A percentile compares a stretch with the other conserved stretches of the same genome.
Conservation (phyloP, 345 rosid species). For the Eutrema yunnanense region DNA sequence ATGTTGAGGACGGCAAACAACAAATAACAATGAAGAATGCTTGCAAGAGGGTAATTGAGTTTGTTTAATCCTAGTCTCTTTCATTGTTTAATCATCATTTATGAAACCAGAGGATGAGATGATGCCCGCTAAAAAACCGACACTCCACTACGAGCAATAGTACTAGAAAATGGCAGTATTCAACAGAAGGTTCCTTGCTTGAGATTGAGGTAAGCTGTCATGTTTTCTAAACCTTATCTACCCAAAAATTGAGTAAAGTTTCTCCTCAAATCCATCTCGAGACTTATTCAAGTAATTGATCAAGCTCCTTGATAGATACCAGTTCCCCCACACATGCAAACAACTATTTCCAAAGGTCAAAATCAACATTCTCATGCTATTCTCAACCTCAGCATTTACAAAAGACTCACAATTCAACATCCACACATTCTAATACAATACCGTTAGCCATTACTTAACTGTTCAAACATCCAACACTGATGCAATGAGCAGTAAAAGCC, state of each 20-base stretch:
- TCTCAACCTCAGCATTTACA: not conserved
- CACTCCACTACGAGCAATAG: not conserved
- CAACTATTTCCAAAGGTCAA: not conserved
- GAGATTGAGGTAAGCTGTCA: not conserved
- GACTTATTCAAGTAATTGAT: not conserved
- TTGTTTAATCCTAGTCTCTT: not conserved
- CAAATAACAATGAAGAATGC: not conserved
- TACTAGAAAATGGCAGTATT: not conserved
- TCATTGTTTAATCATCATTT: not conserved
- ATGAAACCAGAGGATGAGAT: not conserved
- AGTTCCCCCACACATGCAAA: not conserved
- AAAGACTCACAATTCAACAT: not conserved
- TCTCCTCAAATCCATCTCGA: not conserved
- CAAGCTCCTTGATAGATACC: not conserved
- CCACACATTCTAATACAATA: not conserved
- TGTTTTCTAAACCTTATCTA: not conserved
- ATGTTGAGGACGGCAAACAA: too few relatives aligned
- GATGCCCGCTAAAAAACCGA: not conserved
- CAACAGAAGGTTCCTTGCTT: not conserved
- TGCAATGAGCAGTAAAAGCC: not conserved
- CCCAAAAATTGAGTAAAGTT: not conserved
- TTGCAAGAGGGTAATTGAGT: not conserved
- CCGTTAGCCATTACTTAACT: not conserved
- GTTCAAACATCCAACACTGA: not conserved
- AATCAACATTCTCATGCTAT: not conserved